Evolutionary conservation across 176 grass and related monocot genomes (phyloP), one percentile per base, ranked within the genome.

Genomic region (Metroxylon sagu): DNA sequence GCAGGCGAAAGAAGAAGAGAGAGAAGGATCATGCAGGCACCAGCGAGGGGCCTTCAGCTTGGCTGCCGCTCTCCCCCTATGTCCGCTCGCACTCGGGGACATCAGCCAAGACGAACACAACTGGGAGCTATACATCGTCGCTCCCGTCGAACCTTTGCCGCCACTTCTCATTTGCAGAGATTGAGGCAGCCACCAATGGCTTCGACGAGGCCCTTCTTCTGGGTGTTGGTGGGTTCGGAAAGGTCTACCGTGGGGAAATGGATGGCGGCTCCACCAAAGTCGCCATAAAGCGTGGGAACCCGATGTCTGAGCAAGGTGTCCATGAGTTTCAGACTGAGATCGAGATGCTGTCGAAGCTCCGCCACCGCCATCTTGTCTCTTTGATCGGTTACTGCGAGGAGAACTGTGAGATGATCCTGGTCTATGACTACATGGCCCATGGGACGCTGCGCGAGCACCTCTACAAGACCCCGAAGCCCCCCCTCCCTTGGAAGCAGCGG

Each of bases 271-370:
- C 57, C 25, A 79, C 39, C 1, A 87, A 84, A 63, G 80, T 94
- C 16, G 89, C 84, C 4, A 84, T 94, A 48, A 94, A 93, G 57
- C 84, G 89, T 19, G 65, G 71, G 17, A 91, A 86, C 25, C 79
- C 87, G 3, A 53, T 71, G 67, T 85, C 87, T 0, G 50, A 77
- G 49, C 87, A 91, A 69, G 87, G 87, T 2, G 25, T 83, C 8
- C 75, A 80, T 6, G 82, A 91, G 62, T 91, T 91, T 56, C 83
- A 77, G 50, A 91, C 75, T 6, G 87, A 91, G 72, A 91, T 91
- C n/a, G 79, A 83, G 60, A 73, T 83, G 76, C 6, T 91, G 23
- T 91, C 88, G 4, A 91, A 80, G 65, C 79, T 91, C 48, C 79
- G 88, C 0, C 88, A 93, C 71, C 65, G 70, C 15, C 88, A 93